These are phyloP conservation scores for Neurospora sp. DNA, from an alignment of 495 filamentous ascomycete species.

Conservation along the genomic window DNA sequence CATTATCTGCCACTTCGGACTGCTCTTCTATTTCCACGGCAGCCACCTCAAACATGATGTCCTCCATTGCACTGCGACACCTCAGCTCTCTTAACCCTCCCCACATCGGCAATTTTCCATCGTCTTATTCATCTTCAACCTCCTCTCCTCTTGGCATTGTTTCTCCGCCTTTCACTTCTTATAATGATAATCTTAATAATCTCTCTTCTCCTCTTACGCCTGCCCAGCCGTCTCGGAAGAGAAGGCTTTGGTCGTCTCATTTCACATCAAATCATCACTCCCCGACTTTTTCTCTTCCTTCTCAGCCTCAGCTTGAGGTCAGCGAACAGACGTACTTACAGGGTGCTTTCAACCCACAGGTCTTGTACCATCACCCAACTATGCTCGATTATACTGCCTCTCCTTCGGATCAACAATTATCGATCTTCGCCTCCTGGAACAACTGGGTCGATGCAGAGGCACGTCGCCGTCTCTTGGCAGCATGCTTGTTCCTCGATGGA, in stretches of 20 bases:
- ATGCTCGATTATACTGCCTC: constrained; percentile 15
- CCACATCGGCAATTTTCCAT: constrained; percentile 15
- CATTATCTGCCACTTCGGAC: constrained; percentile 20
- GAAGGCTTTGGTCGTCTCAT: constrained; percentile 19
- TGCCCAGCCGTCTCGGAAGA: constrained; percentile 4
- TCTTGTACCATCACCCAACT: constrained; percentile 19
- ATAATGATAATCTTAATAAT: constrained; percentile 11
- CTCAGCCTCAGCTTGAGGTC: constrained; percentile 10
- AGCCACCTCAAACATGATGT: constrained; percentile 10
- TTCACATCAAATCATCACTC: constrained; percentile 13
- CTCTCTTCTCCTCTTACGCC: constrained; percentile 6
- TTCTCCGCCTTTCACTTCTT: constrained; percentile 1
- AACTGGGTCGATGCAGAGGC: constrained; percentile 39
- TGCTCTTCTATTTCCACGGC: constrained; percentile 21
- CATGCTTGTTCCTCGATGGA: constrained; percentile 41
- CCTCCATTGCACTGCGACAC: constrained; percentile 12
- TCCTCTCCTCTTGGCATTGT: constrained; percentile 10
- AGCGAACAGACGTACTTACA: constrained; percentile 35
- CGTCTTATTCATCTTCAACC: constrained; percentile 12
- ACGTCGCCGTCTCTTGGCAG: constrained; percentile 37
- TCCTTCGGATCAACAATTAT: constrained; percentile 16
- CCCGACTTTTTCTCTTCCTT: constrained; percentile 9
- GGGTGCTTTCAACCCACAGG: constrained; percentile 31
- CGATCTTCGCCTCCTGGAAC: constrained; percentile 30
- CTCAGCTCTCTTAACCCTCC: constrained; percentile 9